Percentiles rank a stretch among this genome's conserved stretches.
These are phyloP conservation scores for Fusarium sp. DNA, from an alignment of 2,329 filamentous ascomycete genomes.

Conservation along the genomic window DNA sequence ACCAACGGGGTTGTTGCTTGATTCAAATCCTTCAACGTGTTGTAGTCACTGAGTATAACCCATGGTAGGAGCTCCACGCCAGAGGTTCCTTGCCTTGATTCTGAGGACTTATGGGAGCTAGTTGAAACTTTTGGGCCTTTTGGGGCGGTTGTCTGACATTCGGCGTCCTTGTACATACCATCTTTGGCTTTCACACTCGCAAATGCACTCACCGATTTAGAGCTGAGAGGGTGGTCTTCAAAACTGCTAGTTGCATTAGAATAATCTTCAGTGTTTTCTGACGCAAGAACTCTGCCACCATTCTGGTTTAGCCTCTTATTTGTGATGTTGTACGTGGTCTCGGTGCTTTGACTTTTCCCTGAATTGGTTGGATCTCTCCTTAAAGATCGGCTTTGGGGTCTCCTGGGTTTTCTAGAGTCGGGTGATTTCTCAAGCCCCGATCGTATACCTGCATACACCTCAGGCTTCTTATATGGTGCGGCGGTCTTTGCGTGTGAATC, in stretches of 20 bases:
- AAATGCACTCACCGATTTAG: not conserved
- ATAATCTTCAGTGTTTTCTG: not conserved
- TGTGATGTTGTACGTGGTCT: not conserved
- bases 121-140: not conserved
- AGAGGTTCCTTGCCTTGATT: not conserved
- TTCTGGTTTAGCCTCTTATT: not conserved
- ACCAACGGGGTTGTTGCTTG: conserved; percentile 40
- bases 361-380: not conserved
- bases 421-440: not conserved
- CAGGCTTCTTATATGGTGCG: not conserved
- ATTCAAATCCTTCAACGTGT: conserved; percentile 40
- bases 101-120: not conserved
- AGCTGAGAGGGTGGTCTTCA: not conserved
- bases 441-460: not conserved
- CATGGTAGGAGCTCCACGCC: not conserved
- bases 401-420: not conserved
- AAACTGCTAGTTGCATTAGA: not conserved
- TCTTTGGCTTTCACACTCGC: not conserved
- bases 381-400: not conserved
- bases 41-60: conserved; percentile 41
- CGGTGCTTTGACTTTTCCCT: not conserved
- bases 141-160: conserved; percentile 19
- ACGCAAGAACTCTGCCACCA: not conserved
- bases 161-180: conserved; percentile 6
- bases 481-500: not conserved